Base-by-base conservation (phyloP, 331 rosid genomes). In the Pyracantha coccinea region DNA sequence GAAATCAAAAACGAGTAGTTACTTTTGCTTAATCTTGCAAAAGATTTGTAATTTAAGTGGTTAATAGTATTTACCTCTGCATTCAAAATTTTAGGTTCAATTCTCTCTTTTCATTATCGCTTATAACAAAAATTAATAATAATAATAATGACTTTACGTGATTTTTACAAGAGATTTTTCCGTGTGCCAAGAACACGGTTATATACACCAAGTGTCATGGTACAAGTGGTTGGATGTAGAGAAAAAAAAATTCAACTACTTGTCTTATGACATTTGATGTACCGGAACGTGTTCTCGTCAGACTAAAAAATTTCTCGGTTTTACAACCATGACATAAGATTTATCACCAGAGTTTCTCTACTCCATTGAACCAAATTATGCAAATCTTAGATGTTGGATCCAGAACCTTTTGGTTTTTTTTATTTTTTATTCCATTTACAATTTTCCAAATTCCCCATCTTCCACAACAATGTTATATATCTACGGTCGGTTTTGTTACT, bases 211-310 rank as follows among this genome's bases (percentile, higher is more conserved):
- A 14, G 0, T 45, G 53, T 45, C 0, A 0, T 45, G 1, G 1
- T 14, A 45, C 53, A 45, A 14, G 0, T 45, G 2, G 7, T 45
- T 45, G 19, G n/a, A 2, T 47, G 5, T 3, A 35, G 45, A 4
- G 1, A 38, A 38, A 38, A 38, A 10, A 38, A 38, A 10, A 0
- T 5, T 47, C 8, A 47, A 0, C 19, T 16, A 45, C 19, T 45
- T 45, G 1, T 45, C 6, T 45, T 45, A 14, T 45, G 2, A 45
- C 0, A 45, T 6, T 47, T 47, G 3, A 2, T 47, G n/a, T 15
- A 15, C 0, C 3, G 0, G 1, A 2, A 0, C 1, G 0, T 47
- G 1, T 47, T 47, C 1, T 5, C 3, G 3, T 14, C 19, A 45
- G 3, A 45, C 2, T 0, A 2, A 14, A 45, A 45, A 45, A 14